Evolutionary conservation across 306 rosid species (phyloP).

Genomic region (Carpinus fangiana): DNA sequence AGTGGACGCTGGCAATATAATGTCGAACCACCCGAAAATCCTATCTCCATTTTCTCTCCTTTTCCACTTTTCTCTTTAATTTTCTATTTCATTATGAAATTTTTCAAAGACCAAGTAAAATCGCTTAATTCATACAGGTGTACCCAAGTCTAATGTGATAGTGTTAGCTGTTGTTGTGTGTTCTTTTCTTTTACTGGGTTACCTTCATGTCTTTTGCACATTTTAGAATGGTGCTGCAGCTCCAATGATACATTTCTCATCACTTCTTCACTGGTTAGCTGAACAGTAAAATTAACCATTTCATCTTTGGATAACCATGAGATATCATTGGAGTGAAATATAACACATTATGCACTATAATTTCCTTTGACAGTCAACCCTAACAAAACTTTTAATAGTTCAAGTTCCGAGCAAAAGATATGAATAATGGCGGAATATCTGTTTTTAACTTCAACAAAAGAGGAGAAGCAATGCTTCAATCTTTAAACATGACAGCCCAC

Average conservation of each 20-base stretch:
- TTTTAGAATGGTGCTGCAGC: neutral
- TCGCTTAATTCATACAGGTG: neutral
- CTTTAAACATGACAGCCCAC: constrained; percentile 68
- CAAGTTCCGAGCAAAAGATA: constrained; percentile 70
- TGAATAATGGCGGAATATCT: constrained; percentile 70
- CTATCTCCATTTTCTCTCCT: no score
- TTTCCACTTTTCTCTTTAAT: no score
- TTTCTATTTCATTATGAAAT: no score
- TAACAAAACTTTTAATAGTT: constrained; percentile 28
- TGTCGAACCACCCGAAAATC: no score
- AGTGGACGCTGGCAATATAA: no score
- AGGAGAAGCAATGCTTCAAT: constrained; percentile 82
- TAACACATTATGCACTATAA: neutral
- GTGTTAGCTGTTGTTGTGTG: neutral
- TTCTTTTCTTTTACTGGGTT: neutral
- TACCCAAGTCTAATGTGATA: neutral
- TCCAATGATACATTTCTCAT: neutral
- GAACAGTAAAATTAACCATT: neutral
- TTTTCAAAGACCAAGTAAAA: neutral
- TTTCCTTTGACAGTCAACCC: constrained; percentile 7
- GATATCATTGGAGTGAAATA: neutral
- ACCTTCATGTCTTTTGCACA: neutral
- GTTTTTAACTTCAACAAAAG: constrained; percentile 62
- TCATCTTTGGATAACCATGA: neutral
- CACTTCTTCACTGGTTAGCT: neutral